A percentile compares a stretch with the other conserved stretches of the same genome.
Conservation (phyloP, 768 basidiomycete genomes). For the Suillus discolor region DNA sequence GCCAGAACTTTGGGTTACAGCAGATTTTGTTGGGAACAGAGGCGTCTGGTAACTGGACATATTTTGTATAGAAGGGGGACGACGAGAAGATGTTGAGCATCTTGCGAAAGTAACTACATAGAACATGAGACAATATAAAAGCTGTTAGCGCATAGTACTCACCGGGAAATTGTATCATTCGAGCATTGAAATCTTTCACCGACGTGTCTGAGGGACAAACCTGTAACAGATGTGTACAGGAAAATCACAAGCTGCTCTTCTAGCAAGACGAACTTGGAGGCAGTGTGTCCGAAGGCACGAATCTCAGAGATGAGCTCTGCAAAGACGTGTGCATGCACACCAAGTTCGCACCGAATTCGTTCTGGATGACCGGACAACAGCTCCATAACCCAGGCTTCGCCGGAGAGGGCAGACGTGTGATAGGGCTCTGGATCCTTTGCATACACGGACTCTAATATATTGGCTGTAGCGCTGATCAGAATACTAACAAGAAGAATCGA, state of each 20-base stretch:
- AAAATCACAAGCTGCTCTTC: constrained; percentile 44
- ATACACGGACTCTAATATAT: neutral
- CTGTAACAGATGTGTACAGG: constrained; percentile 29
- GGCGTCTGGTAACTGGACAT: neutral
- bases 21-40: constrained; percentile 15
- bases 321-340: constrained; percentile 33
- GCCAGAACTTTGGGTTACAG: constrained; percentile 29
- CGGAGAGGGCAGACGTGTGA: constrained; percentile 25
- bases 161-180: constrained; percentile 42
- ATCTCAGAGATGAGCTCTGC: constrained; percentile 27
- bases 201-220: constrained; percentile 15
- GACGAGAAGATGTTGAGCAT: neutral
- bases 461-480: neutral
- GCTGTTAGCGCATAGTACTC: neutral
- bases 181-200: constrained; percentile 41
- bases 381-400: constrained; percentile 25
- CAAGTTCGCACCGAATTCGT: constrained; percentile 23
- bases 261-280: constrained; percentile 26
- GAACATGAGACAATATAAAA: neutral
- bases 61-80: neutral
- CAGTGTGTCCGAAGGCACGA: constrained; percentile 17
- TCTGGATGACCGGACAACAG: constrained; percentile 23
- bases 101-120: neutral
- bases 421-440: neutral
- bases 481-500: neutral